Base-by-base conservation (phyloP, 352 stramenopile genomes). In the Pythium guiyangense region DNA sequence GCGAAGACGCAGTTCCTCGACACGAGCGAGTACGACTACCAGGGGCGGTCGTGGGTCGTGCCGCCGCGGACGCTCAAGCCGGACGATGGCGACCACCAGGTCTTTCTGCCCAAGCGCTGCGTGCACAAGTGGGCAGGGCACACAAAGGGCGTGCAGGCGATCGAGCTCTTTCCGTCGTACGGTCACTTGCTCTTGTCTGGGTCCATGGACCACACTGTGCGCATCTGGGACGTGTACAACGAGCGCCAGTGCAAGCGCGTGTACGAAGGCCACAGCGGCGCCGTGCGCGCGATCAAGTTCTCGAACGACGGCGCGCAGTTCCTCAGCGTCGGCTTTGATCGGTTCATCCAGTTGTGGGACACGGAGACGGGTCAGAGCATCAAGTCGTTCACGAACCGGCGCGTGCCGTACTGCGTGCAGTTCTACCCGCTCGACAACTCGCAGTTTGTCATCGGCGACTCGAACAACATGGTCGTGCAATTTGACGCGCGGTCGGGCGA, bases 381-480 rank as follows among this genome's bases (percentile, higher is more conserved):
- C 54, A 59, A 89, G 43, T 87, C 77, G 44, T 94, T 92, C 60
- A 92, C 82, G 50, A 94, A 90, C 54, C 74, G 84, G 27, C 77
- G 82, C n/a, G 84, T 94, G 47, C 84, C 84, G 27, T 94, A 94
- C 55, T 92, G 84, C 54, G 96, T 91, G 76, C 74, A 98, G 67
- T 99, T 98, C 71, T 98, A 98, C 68, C 97, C 97, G 0, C 69
- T 92, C 20, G 97, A 99, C 74, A 96, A 98, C 62, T 96, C 97
- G 43, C 86, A 96, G 34, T 98, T 99, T 69, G 82, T 99, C 2
- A 96, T 97, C 34, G 96, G 96, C 31, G 97, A 96, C 59, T 98
- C 89, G 27, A 98, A 99, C 69, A 98, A 98, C 60, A 98, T 98
- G 71, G 94, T 99, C 35, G 84, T 95, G 44, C 90, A 97, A 62